Conservation (phyloP, 371 early-diverging fungal species). For the Capniomyces stellatus region DNA sequence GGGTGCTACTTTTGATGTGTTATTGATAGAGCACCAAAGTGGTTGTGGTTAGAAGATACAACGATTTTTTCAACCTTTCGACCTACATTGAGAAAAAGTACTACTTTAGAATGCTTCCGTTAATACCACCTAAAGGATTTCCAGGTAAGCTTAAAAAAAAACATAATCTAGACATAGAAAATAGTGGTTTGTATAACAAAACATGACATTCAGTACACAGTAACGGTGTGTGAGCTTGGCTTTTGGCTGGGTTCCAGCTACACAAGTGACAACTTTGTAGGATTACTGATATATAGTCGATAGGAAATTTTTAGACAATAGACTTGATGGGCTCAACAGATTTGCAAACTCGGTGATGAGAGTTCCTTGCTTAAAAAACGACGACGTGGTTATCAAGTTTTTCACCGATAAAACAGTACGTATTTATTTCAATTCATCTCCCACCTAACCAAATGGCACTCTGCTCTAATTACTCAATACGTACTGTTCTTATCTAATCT, state of each 20-base stretch:
- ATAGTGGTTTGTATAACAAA: too few species aligned
- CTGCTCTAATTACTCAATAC: too few species aligned
- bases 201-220: neutral
- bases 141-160: slow-evolving; percentile 17
- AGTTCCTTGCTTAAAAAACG: slow-evolving; percentile 22
- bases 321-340: slow-evolving; percentile 25
- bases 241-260: too few species aligned
- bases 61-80: slow-evolving; percentile 71
- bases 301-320: slow-evolving; percentile 28
- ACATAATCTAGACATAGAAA: too few species aligned
- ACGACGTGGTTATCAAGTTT: slow-evolving; percentile 20
- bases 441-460: too few species aligned
- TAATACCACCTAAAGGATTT: slow-evolving; percentile 46
- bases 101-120: slow-evolving; percentile 49
- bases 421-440: neutral
- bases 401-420: slow-evolving; percentile 20
- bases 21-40: slow-evolving; percentile 29
- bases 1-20: neutral
- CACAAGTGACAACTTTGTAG: too few species aligned
- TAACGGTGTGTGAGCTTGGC: neutral
- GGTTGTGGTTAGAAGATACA: slow-evolving; percentile 56
- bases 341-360: slow-evolving; percentile 22
- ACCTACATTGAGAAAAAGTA: slow-evolving; percentile 50
- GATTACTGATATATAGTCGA: slow-evolving; percentile 20
- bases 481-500: too few species aligned